Evolutionary conservation across 2,329 filamentous ascomycete species (phyloP), one percentile per base, ranked within the genome.

Genomic region (Colletotrichum caudatum): DNA sequence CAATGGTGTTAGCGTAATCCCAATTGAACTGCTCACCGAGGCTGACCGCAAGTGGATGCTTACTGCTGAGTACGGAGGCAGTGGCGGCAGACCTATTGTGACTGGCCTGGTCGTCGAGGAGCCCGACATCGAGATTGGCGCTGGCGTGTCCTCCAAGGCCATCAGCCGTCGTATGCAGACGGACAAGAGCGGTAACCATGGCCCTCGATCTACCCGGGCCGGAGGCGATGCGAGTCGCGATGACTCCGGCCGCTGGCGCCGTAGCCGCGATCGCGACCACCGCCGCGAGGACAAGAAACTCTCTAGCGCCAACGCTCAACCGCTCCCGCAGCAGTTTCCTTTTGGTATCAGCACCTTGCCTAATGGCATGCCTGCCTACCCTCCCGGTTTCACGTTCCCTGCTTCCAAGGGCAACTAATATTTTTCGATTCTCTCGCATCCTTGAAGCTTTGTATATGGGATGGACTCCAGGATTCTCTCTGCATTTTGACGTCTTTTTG

Each of bases 11-110:
- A 98, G 95, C 80, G 85, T 97, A 66, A 98, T 99, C 74, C 96
- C 96, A 1, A 96, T 99, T 74, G 89, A 92, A 76, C 93, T 95
- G 77, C 89, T 99, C 68, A 99, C 96, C 1, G 96, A 99, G 76
- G 96, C 96, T 35, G 96, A 99, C 83, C 90, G 94, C 73, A 98
- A 98, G 82, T 99, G 96, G 96, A 94, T 98, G 87, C 83, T 97
- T 74, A 97, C 91, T 46, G 97, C 96, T 16, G 94, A 97, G 75
- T 97, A 92, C 79, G 96, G 96, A 75, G 96, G 96, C 66, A 97
- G 94, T 73, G 96, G 95, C 68, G 96, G 95, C 66, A 88, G 89
- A 68, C 84, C 90, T 2, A 94, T 99, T 72, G 92, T 94, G 78
- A 86, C 89, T 18, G 94, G 95, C 53, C 90, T 99, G 83, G 92